These are phyloP conservation scores for Apiotrichum montevideense DNA, from an alignment of 1,284 basidiomycete genomes.

Conservation along the genomic window DNA sequence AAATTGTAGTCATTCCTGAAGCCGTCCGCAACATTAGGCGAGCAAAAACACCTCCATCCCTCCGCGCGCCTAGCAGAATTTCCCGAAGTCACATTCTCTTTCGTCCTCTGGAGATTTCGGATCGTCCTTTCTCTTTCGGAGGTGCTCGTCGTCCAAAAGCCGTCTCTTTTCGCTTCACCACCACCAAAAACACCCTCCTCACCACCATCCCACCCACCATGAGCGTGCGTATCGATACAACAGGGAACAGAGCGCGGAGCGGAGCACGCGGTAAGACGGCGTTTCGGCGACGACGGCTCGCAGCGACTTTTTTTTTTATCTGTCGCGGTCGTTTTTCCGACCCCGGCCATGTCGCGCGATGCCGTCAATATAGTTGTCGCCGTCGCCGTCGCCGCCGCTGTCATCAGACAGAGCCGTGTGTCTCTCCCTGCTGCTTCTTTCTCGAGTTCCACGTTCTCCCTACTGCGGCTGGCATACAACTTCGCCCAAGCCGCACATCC, in stretches of 20 bases:
- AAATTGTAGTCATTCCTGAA: background rate
- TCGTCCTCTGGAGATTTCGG: constrained; percentile 10
- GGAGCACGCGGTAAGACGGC: background rate
- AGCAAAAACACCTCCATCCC: background rate
- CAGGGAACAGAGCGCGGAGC: background rate
- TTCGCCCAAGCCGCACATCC: too few relatives aligned
- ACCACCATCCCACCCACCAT: constrained; percentile 3
- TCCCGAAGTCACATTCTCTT: too few relatives aligned
- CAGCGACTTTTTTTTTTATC: background rate
- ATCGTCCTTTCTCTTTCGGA: background rate
- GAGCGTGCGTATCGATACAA: constrained; percentile 9
- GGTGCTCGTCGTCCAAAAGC: too few relatives aligned
- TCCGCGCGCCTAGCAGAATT: background rate
- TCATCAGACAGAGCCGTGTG: too few relatives aligned
- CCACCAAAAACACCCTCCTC: background rate
- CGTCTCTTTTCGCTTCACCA: background rate
- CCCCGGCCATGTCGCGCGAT: too few relatives aligned
- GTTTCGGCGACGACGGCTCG: too few relatives aligned
- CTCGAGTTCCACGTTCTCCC: too few relatives aligned
- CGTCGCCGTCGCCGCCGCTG: too few relatives aligned
- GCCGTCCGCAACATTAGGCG: background rate
- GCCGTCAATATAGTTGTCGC: too few relatives aligned
- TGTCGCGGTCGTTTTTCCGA: too few relatives aligned
- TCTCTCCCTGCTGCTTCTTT: too few relatives aligned
- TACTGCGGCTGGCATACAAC: too few relatives aligned